Conservation (phyloP, 2,329 filamentous ascomycete genomes). For the Colletotrichum godetiae region DNA sequence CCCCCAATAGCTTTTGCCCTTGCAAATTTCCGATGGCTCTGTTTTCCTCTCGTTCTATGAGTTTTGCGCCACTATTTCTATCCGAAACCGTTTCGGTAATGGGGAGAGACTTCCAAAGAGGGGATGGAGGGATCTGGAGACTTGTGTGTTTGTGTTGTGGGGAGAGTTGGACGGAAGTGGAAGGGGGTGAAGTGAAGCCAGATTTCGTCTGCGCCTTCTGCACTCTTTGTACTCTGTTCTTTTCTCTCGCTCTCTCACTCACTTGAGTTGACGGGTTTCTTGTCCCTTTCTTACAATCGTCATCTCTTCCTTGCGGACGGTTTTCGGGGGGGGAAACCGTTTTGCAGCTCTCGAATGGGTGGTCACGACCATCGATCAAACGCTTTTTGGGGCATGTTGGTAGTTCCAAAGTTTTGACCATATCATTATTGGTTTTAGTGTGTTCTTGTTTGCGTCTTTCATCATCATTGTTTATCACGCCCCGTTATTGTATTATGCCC, state of each 20-base stretch:
- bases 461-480: neutral
- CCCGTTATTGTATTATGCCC: neutral
- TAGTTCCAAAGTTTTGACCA: neutral
- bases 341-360: too few relatives aligned
- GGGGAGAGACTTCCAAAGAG: slow-evolving; percentile 10
- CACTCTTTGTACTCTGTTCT: neutral
- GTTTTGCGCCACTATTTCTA: too few relatives aligned
- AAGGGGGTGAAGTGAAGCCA: slow-evolving; percentile 20
- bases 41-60: neutral
- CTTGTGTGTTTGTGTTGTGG: neutral
- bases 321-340: too few relatives aligned
- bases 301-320: slow-evolving; percentile 13
- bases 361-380: too few relatives aligned
- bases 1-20: too few relatives aligned
- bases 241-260: neutral
- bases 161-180: neutral
- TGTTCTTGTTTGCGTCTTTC: neutral
- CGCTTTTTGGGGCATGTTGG: too few relatives aligned
- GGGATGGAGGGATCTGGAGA: neutral
- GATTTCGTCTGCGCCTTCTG: slow-evolving; percentile 24
- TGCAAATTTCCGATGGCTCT: too few relatives aligned
- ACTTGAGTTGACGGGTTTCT: neutral
- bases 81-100: neutral
- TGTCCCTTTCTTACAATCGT: slow-evolving; percentile 1
- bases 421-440: neutral